Evolutionary conservation across 2,329 filamentous ascomycete species (phyloP), one percentile per base, ranked within the genome.

Genomic region (Pseudogymnoascus sp.): DNA sequence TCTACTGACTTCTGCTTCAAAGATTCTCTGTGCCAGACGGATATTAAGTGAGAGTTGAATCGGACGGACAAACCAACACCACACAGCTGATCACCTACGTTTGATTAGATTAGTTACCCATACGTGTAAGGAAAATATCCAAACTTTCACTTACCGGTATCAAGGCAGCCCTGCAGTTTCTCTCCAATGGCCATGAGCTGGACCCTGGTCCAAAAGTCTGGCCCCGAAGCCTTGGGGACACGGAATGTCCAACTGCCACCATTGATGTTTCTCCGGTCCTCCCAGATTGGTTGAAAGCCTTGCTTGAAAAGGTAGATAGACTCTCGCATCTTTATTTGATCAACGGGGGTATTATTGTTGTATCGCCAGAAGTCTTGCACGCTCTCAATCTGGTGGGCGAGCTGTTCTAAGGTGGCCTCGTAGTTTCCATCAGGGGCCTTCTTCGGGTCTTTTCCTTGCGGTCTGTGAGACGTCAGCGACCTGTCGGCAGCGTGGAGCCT

Each of bases 161-260:
- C 88, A 10, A 95, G 79, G 14, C 84, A 88, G 67, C 83, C 81
- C 77, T 94, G 88, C 66, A 95, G 78, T 72, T 88, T 83, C 79
- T 95, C 91, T 35, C 91, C 91, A 65, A 94, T 90, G 35, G 91
- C 91, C 75, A 94, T 81, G 73, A 93, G 78, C 77, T 92, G 85
- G 66, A 96, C 82, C 73, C 87, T 86, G 69, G 87, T 92, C 91
- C 88, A 97, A 72, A 90, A 89, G 70, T 88, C 88, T 2, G 85
- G 83, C 5, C 84, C 85, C 38, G 83, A 82, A 66, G 80, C 81
- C 79, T 96, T 96, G 67, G 88, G 86, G 50, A 97, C 88, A 60
- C 92, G 87, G 76, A 97, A 96, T 21, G 91, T 95, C 91, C 91
- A 97, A 73, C 89, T 89, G 60, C 93, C 93, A 61, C 93, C 93